Evolutionary conservation across 1,284 basidiomycete species (phyloP).

Genomic region (Irpex sp.): DNA sequence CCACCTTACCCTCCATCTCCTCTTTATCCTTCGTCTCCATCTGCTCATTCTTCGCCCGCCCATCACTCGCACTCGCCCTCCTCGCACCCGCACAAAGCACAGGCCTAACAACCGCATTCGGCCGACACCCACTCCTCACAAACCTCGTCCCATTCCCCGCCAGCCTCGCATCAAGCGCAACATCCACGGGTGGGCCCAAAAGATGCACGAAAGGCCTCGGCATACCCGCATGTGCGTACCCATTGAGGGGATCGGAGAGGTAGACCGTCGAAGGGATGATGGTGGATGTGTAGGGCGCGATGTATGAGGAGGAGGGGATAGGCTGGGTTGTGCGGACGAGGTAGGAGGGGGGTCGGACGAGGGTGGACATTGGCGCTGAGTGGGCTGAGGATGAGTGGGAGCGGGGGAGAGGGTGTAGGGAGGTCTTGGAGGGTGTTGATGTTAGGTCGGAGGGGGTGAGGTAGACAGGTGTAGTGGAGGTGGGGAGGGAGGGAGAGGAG

Average conservation of each 20-base stretch:
- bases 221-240: slow-evolving; percentile 67
- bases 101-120: slow-evolving; percentile 82
- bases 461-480: slow-evolving; percentile 24
- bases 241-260: slow-evolving; percentile 63
- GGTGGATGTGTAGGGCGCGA: slow-evolving; percentile 54
- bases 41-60: too few species aligned
- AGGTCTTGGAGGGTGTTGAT: slow-evolving; percentile 21
- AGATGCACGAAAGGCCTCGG: slow-evolving; percentile 80
- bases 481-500: slow-evolving; percentile 17
- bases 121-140: slow-evolving; percentile 81
- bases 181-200: slow-evolving; percentile 74
- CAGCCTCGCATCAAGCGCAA: slow-evolving; percentile 82
- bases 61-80: too few species aligned
- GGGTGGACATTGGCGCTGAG: slow-evolving; percentile 33
- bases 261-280: slow-evolving; percentile 62
- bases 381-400: slow-evolving; percentile 32
- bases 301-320: slow-evolving; percentile 43
- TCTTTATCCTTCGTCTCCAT: too few species aligned
- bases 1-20: too few species aligned
- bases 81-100: slow-evolving; percentile 33
- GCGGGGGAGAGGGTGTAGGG: slow-evolving; percentile 32
- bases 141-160: slow-evolving; percentile 77
- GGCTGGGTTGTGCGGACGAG: slow-evolving; percentile 44
- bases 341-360: slow-evolving; percentile 48
- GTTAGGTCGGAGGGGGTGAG: slow-evolving; percentile 26